Conservation (phyloP, 2,329 filamentous ascomycete species). For the Lomentospora prolificans region DNA sequence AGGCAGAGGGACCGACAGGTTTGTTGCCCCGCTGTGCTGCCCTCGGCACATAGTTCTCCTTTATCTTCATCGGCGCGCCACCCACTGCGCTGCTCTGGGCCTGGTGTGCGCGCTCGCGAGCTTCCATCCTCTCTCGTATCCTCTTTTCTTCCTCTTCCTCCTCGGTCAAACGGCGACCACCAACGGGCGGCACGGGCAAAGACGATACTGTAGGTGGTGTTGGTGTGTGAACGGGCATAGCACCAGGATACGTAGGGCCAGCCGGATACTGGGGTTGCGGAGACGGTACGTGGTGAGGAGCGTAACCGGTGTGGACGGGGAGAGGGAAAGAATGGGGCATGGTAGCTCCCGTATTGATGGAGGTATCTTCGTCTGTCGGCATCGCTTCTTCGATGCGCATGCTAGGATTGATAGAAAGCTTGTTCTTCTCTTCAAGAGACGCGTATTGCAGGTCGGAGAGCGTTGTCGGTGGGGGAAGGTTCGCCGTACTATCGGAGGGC, state of each 20-base stretch:
- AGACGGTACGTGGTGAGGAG: conserved; percentile 27
- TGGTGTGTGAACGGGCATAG: conserved; percentile 11
- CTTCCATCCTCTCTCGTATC: conserved; percentile 53
- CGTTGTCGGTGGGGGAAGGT: conserved; percentile 80
- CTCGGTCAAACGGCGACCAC: conserved; percentile 26
- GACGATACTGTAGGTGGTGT: conserved; percentile 16
- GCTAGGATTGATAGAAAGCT: conserved; percentile 72
- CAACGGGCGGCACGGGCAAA: conserved; percentile 14
- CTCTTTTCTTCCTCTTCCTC: conserved; percentile 54
- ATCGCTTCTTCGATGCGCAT: conserved; percentile 91
- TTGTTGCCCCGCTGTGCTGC: conserved; percentile 63
- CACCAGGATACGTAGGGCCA: conserved; percentile 22
- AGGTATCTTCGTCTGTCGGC: conserved; percentile 58
- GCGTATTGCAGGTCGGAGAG: conserved; percentile 88
- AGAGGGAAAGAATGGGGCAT: conserved; percentile 27
- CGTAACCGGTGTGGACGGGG: conserved; percentile 33
- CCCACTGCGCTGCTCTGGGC: conserved; percentile 69
- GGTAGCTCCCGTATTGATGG: conserved; percentile 12
- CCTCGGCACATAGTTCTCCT: conserved; percentile 83
- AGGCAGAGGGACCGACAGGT: conserved; percentile 47
- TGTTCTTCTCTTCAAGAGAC: conserved; percentile 89
- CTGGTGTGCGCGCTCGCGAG: conserved; percentile 57
- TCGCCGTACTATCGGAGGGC: conserved; percentile 74
- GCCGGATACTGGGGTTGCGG: conserved; percentile 15
- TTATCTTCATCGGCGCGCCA: conserved; percentile 73